Evolutionary conservation across 441 rosid species (phyloP).

Genomic region (Adansonia gregorii): DNA sequence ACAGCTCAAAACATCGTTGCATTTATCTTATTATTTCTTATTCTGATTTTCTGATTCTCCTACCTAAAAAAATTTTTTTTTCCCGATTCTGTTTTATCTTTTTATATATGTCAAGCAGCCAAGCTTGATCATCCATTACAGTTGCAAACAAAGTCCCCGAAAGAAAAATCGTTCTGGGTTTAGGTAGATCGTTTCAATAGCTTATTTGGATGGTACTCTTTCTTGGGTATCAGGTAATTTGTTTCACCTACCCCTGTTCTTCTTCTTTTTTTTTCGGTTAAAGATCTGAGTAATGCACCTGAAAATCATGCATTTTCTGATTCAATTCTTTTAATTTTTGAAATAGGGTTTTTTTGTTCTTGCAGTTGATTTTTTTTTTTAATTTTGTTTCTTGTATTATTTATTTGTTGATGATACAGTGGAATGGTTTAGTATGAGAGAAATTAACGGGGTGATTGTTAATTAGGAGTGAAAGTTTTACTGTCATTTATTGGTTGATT

Average conservation of each 20-base stretch:
- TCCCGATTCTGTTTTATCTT: not conserved
- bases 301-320: not conserved
- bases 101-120: not conserved
- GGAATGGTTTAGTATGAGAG: not conserved
- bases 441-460: too few species aligned
- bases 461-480: not conserved
- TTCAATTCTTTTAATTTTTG: not conserved
- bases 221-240: constrained; percentile 2
- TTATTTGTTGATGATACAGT: not conserved
- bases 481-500: not conserved
- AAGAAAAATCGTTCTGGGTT: not conserved
- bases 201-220: not conserved
- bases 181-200: not conserved
- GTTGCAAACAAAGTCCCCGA: not conserved
- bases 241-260: not conserved
- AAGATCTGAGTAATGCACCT: constrained; percentile 10
- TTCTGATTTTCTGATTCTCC: not conserved
- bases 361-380: not conserved
- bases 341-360: constrained; percentile 9
- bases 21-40: not conserved
- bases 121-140: not conserved
- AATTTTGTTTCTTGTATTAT: not conserved
- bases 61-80: not conserved
- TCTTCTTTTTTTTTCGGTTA: not conserved
- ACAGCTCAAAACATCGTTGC: not conserved